Evolutionary conservation across 1,139 yeast genomes (phyloP), one percentile per base, ranked within the genome.

Genomic region (Taiozyma sp.): DNA sequence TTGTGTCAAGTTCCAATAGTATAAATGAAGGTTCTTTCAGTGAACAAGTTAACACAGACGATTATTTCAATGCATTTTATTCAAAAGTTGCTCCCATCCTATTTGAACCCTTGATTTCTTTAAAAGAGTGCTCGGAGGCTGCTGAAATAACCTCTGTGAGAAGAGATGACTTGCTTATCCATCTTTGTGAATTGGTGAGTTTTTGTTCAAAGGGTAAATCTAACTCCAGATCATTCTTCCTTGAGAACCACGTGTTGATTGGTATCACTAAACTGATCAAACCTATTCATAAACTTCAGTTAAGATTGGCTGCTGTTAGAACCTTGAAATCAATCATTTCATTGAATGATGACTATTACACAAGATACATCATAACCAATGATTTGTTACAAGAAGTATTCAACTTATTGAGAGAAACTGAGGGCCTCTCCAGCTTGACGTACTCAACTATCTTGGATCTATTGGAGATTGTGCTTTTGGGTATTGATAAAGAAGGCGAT

Each of bases 381-480:
- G 74, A 80, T 50, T 66, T 86, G 3, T 71, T 85, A 50, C 73
- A 70, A 11, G 71, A 76, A 42, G 73, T 83, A 41, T 76, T 87
- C 55, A 65, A 66, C 1, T 70, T 81, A 50, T 73, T 88, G 53
- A 69, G 70, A 22, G 74, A 71, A n/a, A 77, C 80, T 21, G 73
- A 77, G 22, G 69, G 74, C 41, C 69, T 70, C 44, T 82, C 85
- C 62, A 86, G 83, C 61, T 70, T 91, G 53, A 77, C 88, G 2
- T 87, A 82, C 61, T 88, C 97, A 0, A 77, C 95, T 4, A 79
- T 95, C 57, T 72, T 90, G 49, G 93, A 87, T 60, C 72, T 91
- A 42, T 69, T 89, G 48, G 85, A 81, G 56, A 67, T 76, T 4
- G 67, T 88, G 2, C 63, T 76, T 8, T 67, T 62, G 34, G 66